Percentiles rank a stretch among this genome's conserved stretches.
phyloP scores from a whole-genome alignment of 257 asterid species.

The Gentiana dahurica region DNA sequence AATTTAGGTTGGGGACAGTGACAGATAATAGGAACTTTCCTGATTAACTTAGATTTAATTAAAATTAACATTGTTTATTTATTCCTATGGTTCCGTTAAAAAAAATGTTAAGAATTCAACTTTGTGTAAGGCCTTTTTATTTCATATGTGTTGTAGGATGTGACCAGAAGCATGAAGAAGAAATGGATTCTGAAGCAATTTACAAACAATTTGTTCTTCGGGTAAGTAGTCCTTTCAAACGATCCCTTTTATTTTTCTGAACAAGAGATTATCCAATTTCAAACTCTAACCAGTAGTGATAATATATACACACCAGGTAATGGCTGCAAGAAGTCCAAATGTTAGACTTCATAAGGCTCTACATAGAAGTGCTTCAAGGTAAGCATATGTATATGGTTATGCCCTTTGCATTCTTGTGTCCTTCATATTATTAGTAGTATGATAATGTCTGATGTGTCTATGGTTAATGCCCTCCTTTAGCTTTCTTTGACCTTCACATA shows the following conservation, averaged over 20 bases:
- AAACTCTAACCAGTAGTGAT: not conserved
- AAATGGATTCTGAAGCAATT: constrained; percentile 79
- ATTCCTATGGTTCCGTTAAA: no score
- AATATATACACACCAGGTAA: constrained; percentile 43
- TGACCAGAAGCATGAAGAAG: constrained; percentile 85
- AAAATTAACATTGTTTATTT: no score
- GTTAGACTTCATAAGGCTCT: constrained; percentile 60
- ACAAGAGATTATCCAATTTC: not conserved
- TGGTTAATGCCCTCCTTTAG: no score
- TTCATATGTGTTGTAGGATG: constrained; percentile 51
- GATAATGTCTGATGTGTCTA: no score
- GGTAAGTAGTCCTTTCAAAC: constrained; percentile 46
- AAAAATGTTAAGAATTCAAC: not conserved
- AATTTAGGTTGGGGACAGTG: no score
- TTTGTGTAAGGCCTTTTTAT: not conserved
- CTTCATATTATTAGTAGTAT: no score
- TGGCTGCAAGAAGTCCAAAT: constrained; percentile 98
- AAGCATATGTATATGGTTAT: not conserved
- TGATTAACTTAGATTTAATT: no score
- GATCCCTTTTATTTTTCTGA: constrained; percentile 3
- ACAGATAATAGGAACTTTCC: no score
- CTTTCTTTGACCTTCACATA: no score
- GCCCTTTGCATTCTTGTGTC: no score
- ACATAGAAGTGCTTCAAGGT: constrained; percentile 60
- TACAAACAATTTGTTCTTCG: constrained; percentile 77